These are phyloP conservation scores for Nakazawaea ambrosiae DNA, from an alignment of 805 yeast genomes.

Conservation along the genomic window DNA sequence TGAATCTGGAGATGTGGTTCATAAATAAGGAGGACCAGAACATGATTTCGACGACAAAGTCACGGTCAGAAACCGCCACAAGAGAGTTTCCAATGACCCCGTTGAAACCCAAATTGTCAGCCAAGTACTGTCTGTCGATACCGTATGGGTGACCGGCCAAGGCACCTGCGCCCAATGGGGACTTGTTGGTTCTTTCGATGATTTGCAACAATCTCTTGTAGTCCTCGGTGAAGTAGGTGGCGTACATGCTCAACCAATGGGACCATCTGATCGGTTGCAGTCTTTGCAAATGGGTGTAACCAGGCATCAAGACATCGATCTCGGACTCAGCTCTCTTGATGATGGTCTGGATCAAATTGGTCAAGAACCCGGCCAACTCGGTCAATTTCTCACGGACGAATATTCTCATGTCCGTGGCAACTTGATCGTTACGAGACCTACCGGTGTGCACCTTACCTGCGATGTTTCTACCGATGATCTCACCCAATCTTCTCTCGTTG, in stretches of 20 bases:
- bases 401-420: constrained; percentile 97
- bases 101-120: constrained; percentile 69
- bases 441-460: constrained; percentile 99
- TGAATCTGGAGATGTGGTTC: constrained; percentile 91
- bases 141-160: constrained; percentile 99
- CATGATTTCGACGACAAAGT: constrained; percentile 90
- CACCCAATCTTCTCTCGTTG: constrained; percentile 96
- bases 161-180: constrained; percentile 97
- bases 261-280: constrained; percentile 99
- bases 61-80: constrained; percentile 97
- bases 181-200: constrained; percentile 72
- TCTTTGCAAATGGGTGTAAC: constrained; percentile 96
- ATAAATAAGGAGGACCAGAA: constrained; percentile 93
- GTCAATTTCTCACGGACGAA: constrained; percentile 76
- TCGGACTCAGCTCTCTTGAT: constrained; percentile 74
- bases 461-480: constrained; percentile 84
- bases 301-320: constrained; percentile 94
- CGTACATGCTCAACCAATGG: constrained; percentile 93
- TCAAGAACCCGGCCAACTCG: constrained; percentile 50
- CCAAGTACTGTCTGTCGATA: constrained; percentile 89
- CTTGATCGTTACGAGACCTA: constrained; percentile 96
- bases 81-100: constrained; percentile 92
- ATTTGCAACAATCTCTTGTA: constrained; percentile 78
- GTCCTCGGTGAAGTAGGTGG: constrained; percentile 91
- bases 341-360: constrained; percentile 60